Percentiles rank a stretch among this genome's conserved stretches.
Evolutionary conservation across 768 basidiomycete species (phyloP).

Genomic region (Podaxis carcinomalis): DNA sequence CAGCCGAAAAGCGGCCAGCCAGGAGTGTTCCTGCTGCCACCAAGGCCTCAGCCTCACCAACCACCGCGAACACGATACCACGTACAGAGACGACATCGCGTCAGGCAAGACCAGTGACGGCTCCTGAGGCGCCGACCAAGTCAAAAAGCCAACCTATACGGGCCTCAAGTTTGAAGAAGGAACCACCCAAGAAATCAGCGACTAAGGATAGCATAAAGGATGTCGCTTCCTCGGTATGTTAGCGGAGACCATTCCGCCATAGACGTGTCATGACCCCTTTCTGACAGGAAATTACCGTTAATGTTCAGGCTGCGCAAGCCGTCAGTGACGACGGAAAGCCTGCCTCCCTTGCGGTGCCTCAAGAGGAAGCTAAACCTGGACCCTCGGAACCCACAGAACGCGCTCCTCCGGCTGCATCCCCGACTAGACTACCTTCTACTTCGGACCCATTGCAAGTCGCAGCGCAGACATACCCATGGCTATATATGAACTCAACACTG

Average conservation of each 20-base stretch:
- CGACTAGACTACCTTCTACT: conserved; percentile 20
- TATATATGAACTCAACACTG: conserved; percentile 54
- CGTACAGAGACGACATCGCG: not conserved
- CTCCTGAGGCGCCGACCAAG: not conserved
- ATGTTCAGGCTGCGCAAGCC: not conserved
- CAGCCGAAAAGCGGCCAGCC: not conserved
- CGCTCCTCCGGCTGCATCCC: not conserved
- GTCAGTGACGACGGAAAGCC: not conserved
- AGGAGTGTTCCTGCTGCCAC: not conserved
- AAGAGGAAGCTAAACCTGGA: not conserved
- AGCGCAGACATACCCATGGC: conserved; percentile 55
- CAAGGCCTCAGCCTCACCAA: not conserved
- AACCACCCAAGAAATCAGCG: not conserved
- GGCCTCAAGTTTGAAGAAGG: not conserved
- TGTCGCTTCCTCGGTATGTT: not conserved
- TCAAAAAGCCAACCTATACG: not conserved
- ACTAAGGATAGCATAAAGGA: not conserved
- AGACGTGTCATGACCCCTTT: not conserved
- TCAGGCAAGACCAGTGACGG: not conserved
- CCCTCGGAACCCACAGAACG: not conserved
- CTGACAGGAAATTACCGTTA: not conserved
- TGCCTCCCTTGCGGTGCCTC: not conserved
- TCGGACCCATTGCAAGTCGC: conserved; percentile 42
- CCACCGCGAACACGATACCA: not conserved
- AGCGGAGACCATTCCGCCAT: not conserved